phyloP scores from a whole-genome alignment of 1,284 basidiomycete species.

The Trichosporon sp. region DNA sequence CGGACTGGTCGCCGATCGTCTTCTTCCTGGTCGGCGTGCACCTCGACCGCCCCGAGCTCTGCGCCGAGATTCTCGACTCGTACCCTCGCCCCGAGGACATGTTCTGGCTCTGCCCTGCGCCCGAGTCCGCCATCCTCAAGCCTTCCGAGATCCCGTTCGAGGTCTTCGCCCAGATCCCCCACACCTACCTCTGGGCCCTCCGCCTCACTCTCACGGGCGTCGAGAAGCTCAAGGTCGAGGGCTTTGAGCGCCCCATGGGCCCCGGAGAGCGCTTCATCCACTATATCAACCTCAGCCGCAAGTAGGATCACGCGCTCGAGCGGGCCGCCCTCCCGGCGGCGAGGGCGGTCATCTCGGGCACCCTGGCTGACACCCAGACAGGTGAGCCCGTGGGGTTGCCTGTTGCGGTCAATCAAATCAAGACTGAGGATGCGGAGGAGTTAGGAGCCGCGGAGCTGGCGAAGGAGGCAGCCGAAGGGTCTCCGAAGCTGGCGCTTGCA shows the following conservation, averaged over 20 bases:
- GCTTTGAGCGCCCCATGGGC: slow-evolving; percentile 1
- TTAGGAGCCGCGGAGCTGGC: not conserved
- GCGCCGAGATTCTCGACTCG: not conserved
- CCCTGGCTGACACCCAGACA: not conserved
- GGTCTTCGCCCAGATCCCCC: not conserved
- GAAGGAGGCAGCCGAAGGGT: not conserved
- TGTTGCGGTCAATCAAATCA: not conserved
- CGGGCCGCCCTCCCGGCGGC: not conserved
- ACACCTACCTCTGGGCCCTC: not conserved
- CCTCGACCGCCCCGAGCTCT: not conserved
- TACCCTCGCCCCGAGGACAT: not conserved
- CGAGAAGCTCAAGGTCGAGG: slow-evolving; percentile 1
- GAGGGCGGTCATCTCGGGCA: not conserved
- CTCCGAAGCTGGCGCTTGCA: not conserved
- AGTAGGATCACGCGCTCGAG: not conserved
- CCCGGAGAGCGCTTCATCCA: not conserved
- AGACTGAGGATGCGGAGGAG: not conserved
- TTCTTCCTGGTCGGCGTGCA: slow-evolving; percentile 3
- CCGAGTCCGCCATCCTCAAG: slow-evolving; percentile 1
- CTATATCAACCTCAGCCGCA: slow-evolving; percentile 3
- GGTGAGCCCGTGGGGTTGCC: not conserved
- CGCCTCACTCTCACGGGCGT: not conserved
- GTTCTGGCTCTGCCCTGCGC: slow-evolving; percentile 3
- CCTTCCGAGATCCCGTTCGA: not conserved
- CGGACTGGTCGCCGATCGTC: slow-evolving; percentile 3